A percentile compares a stretch with the other conserved stretches of the same genome.
phyloP scores from a whole-genome alignment of 352 stramenopile species.

The Globisporangium middletonii region DNA sequence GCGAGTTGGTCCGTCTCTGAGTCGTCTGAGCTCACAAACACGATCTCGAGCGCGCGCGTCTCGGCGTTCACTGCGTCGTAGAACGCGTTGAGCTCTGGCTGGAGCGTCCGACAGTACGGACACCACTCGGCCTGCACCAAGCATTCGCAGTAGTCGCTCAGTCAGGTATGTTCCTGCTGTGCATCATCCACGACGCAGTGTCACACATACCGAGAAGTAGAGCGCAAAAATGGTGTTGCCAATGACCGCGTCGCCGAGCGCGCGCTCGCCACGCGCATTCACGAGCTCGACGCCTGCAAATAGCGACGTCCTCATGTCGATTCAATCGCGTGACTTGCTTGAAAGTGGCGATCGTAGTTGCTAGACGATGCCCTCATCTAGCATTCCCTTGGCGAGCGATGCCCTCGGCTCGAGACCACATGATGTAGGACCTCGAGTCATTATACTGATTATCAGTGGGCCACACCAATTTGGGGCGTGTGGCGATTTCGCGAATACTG shows the following conservation, averaged over 20 bases:
- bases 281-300: slow-evolving; percentile 47
- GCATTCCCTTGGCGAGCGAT: too few relatives aligned
- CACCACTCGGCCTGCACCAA: slow-evolving; percentile 69
- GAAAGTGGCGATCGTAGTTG: too few relatives aligned
- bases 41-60: slow-evolving; percentile 45
- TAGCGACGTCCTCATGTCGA: slow-evolving; percentile 10
- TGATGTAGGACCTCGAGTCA: too few relatives aligned
- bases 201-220: slow-evolving; percentile 59
- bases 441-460: too few relatives aligned
- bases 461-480: too few relatives aligned
- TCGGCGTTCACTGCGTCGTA: slow-evolving; percentile 45
- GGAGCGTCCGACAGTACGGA: slow-evolving; percentile 74
- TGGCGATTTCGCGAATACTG: too few relatives aligned
- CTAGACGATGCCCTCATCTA: too few relatives aligned
- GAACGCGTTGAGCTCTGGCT: slow-evolving; percentile 69
- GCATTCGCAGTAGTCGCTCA: too few relatives aligned
- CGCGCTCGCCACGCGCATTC: slow-evolving; percentile 44
- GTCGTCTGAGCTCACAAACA: slow-evolving; percentile 75
- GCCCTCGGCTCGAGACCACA: too few relatives aligned
- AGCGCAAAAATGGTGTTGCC: slow-evolving; percentile 56
- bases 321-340: too few relatives aligned
- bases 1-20: slow-evolving; percentile 45
- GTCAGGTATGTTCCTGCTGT: background rate
- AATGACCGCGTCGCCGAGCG: slow-evolving; percentile 37
- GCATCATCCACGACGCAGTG: background rate